These are phyloP conservation scores for Hamamelis virginiana DNA, from an alignment of 164 flowering plant species.

Conservation along the genomic window DNA sequence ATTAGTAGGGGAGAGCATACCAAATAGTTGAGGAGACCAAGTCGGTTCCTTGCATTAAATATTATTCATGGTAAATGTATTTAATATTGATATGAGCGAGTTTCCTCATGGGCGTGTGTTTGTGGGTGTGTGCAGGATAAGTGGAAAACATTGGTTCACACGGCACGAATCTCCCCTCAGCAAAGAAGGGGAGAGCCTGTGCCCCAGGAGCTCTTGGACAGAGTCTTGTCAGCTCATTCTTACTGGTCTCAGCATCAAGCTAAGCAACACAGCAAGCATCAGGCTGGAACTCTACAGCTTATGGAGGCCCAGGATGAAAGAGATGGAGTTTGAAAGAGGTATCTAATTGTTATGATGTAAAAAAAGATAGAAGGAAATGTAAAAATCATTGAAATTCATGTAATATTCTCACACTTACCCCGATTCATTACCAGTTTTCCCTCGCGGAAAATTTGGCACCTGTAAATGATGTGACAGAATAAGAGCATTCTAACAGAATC, in stretches of 20 bases:
- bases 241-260: slow-evolving; percentile 88
- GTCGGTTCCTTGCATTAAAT: no score
- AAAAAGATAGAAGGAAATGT: slow-evolving; percentile 16
- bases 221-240: slow-evolving; percentile 78
- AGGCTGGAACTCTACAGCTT: slow-evolving; percentile 25
- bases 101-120: not conserved
- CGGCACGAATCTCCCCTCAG: slow-evolving; percentile 87
- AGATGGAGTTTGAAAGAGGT: slow-evolving; percentile 1
- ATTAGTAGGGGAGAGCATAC: no score
- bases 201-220: slow-evolving; percentile 87
- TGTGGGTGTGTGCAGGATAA: slow-evolving; percentile 62
- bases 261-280: slow-evolving; percentile 63
- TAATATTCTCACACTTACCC: slow-evolving; percentile 33
- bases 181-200: slow-evolving; percentile 97
- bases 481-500: slow-evolving; percentile 26
- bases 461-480: slow-evolving; percentile 40
- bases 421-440: slow-evolving; percentile 33
- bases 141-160: slow-evolving; percentile 98
- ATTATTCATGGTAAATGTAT: no score
- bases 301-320: not conserved
- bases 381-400: slow-evolving; percentile 23
- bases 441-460: slow-evolving; percentile 16
- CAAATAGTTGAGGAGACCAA: no score
- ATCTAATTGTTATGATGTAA: slow-evolving; percentile 18
- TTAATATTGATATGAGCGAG: not conserved